A percentile compares a stretch with the other conserved stretches of the same genome.
phyloP scores from a whole-genome alignment of 331 rosid species.

The Pyracantha coccinea region DNA sequence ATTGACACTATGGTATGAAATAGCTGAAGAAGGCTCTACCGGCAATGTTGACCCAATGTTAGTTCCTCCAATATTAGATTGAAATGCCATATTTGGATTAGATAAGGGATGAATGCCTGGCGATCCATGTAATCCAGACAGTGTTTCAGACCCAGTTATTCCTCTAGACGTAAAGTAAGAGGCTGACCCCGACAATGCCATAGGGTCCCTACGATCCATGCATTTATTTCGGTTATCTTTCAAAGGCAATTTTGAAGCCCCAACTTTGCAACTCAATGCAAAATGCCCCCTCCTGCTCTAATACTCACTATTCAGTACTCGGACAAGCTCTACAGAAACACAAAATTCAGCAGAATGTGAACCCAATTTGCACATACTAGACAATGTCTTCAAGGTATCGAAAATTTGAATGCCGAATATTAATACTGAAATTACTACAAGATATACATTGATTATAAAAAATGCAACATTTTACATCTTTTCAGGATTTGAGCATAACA shows the following conservation, averaged over 20 bases:
- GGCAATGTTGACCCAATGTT: constrained; percentile 62
- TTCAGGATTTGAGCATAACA: not conserved
- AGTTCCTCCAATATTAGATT: constrained; percentile 51
- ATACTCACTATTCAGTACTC: constrained; percentile 10
- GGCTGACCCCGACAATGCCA: constrained; percentile 72
- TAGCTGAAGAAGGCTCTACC: constrained; percentile 50
- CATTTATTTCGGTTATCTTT: constrained; percentile 39
- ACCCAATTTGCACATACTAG: constrained; percentile 10
- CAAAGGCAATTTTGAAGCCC: not conserved
- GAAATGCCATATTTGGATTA: constrained; percentile 57
- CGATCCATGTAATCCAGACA: constrained; percentile 56
- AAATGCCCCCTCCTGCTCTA: constrained; percentile 29
- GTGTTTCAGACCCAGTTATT: constrained; percentile 50
- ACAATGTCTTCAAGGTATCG: constrained; percentile 8
- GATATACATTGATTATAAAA: not conserved
- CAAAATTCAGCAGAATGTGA: constrained; percentile 18
- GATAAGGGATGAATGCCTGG: constrained; percentile 47
- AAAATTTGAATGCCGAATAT: not conserved
- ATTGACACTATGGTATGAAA: constrained; percentile 62
- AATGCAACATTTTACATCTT: not conserved
- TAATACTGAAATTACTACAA: not conserved
- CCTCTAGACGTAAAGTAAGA: constrained; percentile 76
- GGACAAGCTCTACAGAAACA: constrained; percentile 14
- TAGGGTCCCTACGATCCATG: constrained; percentile 97
- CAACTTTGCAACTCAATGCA: constrained; percentile 8